phyloP scores from a whole-genome alignment of 1,284 basidiomycete genomes.

The Heterobasidion irregulare region DNA sequence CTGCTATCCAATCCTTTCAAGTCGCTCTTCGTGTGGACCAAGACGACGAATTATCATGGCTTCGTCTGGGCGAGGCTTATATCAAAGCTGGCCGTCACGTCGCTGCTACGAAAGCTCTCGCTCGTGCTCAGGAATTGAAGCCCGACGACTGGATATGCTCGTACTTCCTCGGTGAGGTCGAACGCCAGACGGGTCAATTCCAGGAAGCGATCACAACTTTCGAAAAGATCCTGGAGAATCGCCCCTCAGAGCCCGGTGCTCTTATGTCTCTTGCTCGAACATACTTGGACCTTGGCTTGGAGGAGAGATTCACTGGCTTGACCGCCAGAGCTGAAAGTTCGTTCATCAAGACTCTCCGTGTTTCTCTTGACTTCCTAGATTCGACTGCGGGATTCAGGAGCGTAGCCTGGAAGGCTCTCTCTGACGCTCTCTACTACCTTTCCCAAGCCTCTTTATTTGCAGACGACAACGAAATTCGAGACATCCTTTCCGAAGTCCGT shows the following conservation, averaged over 20 bases:
- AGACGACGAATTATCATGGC: slow-evolving; percentile 77
- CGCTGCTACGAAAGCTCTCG: slow-evolving; percentile 86
- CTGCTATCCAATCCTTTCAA: slow-evolving; percentile 85
- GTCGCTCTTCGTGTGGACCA: slow-evolving; percentile 78
- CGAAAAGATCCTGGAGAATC: slow-evolving; percentile 44
- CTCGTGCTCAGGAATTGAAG: slow-evolving; percentile 62
- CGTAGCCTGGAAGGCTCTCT: slow-evolving; percentile 82
- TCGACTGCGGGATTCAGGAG: slow-evolving; percentile 55
- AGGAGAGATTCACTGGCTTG: slow-evolving; percentile 65
- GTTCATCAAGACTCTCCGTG: slow-evolving; percentile 51
- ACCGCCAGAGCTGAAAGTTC: slow-evolving; percentile 67
- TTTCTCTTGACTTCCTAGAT: slow-evolving; percentile 49
- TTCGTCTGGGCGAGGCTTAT: slow-evolving; percentile 90
- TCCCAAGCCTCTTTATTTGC: slow-evolving; percentile 37
- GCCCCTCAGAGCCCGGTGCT: slow-evolving; percentile 64
- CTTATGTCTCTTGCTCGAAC: slow-evolving; percentile 71
- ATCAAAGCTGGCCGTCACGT: slow-evolving; percentile 80
- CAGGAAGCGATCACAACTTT: slow-evolving; percentile 70
- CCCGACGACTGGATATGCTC: slow-evolving; percentile 78
- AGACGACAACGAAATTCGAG: slow-evolving; percentile 29
- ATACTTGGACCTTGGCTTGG: slow-evolving; percentile 63
- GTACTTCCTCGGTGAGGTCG: slow-evolving; percentile 84
- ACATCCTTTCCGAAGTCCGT: slow-evolving; percentile 27
- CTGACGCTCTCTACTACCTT: slow-evolving; percentile 70
- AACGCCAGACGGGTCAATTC: slow-evolving; percentile 73